Conservation (phyloP, 768 basidiomycete species). For the Boletus tomentosulus region DNA sequence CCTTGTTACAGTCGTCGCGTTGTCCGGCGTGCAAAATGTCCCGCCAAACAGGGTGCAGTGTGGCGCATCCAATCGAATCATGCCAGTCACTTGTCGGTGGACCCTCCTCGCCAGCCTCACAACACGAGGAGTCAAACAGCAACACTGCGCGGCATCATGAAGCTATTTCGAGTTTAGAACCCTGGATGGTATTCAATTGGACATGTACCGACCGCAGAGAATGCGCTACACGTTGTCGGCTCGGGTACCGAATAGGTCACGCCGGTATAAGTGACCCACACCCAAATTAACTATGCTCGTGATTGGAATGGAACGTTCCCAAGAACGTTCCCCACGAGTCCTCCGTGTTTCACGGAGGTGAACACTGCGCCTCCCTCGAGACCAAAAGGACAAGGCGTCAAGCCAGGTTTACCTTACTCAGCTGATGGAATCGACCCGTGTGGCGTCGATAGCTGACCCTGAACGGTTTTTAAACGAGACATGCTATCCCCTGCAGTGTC, state of each 20-base stretch:
- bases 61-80: background rate
- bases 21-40: background rate
- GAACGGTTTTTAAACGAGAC: background rate
- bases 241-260: background rate
- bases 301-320: background rate
- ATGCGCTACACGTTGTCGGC: background rate
- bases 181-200: too few species aligned
- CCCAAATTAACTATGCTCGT: too few species aligned
- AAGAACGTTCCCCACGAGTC: background rate
- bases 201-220: background rate
- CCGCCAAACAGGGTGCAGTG: background rate
- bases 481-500: background rate
- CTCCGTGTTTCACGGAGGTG: background rate
- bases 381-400: too few species aligned
- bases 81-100: too few species aligned
- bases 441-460: background rate
- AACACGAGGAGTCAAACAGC: background rate
- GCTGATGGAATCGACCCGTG: background rate
- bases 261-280: too few species aligned
- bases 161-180: background rate
- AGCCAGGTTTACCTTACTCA: too few species aligned
- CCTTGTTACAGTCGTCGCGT: background rate
- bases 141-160: background rate
- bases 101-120: background rate
- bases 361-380: background rate